phyloP scores from a whole-genome alignment of 306 rosid species.

The Hippophae gyantsensis region DNA sequence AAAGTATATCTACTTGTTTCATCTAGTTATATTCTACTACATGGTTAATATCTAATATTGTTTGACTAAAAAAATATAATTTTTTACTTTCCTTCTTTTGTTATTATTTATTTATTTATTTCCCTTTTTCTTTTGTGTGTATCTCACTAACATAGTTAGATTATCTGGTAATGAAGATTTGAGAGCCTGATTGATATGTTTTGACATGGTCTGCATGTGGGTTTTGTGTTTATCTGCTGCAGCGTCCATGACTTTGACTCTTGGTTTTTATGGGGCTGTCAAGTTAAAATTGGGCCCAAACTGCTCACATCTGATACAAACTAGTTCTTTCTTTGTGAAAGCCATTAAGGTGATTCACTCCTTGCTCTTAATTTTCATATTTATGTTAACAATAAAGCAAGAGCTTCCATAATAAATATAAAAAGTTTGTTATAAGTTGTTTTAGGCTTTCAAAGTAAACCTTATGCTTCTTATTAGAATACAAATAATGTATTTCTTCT shows the following conservation, averaged over 20 bases:
- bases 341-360: conserved; percentile 24
- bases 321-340: conserved; percentile 34
- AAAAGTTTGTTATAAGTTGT: too few species aligned
- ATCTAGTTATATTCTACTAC: too few species aligned
- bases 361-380: neutral
- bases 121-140: too few species aligned
- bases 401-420: too few species aligned
- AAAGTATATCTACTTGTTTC: too few species aligned
- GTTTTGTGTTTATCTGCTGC: conserved; percentile 10
- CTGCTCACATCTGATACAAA: conserved; percentile 36
- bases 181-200: conserved; percentile 6
- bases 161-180: neutral
- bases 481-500: too few species aligned
- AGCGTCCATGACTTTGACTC: conserved; percentile 32
- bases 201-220: neutral
- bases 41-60: too few species aligned
- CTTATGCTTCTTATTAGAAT: too few species aligned
- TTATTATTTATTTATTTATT: too few species aligned
- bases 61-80: too few species aligned
- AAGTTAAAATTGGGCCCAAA: conserved; percentile 36
- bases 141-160: neutral
- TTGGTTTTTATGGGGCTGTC: conserved; percentile 29
- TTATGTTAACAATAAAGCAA: neutral
- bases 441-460: too few species aligned
- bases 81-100: neutral